A percentile compares a stretch with the other conserved stretches of the same genome.
These are phyloP conservation scores for Forsythia viridissima DNA, from an alignment of 257 asterid genomes.

Conservation along the genomic window DNA sequence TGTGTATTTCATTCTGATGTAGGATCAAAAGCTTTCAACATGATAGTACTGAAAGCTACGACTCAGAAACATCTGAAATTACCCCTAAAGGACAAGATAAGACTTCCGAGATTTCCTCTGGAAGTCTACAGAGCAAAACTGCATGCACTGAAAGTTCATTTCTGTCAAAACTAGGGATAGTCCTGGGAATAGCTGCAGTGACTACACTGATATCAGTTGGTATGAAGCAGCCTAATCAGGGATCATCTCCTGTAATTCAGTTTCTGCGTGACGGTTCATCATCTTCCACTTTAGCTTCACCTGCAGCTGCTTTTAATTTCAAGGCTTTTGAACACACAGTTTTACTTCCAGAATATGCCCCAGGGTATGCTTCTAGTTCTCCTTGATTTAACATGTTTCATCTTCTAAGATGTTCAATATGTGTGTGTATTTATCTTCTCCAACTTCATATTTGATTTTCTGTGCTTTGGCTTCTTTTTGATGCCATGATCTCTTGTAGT, in stretches of 20 bases:
- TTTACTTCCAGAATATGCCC: conserved; percentile 77
- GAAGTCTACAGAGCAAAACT: conserved; percentile 30
- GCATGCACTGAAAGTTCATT: conserved; percentile 42
- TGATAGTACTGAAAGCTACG: conserved; percentile 38
- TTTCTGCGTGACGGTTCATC: conserved; percentile 42
- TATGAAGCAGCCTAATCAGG: conserved; percentile 49
- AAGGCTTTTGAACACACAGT: conserved; percentile 71
- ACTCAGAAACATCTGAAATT: conserved; percentile 28
- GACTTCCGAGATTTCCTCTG: conserved; percentile 30
- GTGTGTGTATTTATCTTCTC: background rate
- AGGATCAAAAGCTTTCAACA: conserved; percentile 53
- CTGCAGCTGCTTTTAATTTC: conserved; percentile 60
- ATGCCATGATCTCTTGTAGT: background rate
- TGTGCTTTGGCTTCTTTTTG: conserved; percentile 4
- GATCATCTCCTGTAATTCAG: conserved; percentile 55
- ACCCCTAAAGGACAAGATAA: conserved; percentile 32
- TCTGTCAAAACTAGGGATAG: conserved; percentile 60
- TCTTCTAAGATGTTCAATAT: background rate
- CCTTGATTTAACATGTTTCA: conserved; percentile 2
- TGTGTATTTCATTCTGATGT: conserved; percentile 13
- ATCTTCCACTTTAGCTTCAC: conserved; percentile 39
- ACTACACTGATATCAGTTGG: conserved; percentile 53
- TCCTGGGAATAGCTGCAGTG: conserved; percentile 68
- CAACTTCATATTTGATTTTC: background rate
- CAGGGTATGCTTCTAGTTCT: conserved; percentile 49